Evolutionary conservation across 129 eudicot genomes (phyloP).

Genomic region (Arctium lappa): DNA sequence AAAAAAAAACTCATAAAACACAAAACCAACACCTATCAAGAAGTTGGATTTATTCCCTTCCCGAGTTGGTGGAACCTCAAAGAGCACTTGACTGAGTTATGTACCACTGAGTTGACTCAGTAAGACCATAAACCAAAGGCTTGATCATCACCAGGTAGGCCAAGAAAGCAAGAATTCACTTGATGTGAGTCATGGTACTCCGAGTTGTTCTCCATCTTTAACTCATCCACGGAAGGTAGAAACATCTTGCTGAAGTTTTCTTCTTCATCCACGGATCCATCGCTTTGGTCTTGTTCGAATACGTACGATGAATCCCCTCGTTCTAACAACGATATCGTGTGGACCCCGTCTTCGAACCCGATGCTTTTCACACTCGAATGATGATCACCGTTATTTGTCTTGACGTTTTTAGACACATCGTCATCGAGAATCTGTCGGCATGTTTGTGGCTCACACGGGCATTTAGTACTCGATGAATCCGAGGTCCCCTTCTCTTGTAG

Average conservation of each 20-base stretch:
- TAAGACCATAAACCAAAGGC: slow-evolving; percentile 67
- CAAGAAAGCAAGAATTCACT: slow-evolving; percentile 49
- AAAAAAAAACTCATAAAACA: neutral
- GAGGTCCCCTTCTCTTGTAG: slow-evolving; percentile 40
- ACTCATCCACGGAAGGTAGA: slow-evolving; percentile 8
- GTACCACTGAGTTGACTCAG: slow-evolving; percentile 38
- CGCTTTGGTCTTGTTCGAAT: slow-evolving; percentile 62
- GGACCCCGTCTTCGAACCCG: slow-evolving; percentile 35
- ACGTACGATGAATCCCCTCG: slow-evolving; percentile 55
- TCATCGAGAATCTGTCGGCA: slow-evolving; percentile 29
- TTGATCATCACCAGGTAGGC: slow-evolving; percentile 65
- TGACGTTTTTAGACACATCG: slow-evolving; percentile 23
- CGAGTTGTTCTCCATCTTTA: slow-evolving; percentile 32
- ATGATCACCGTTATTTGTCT: neutral
- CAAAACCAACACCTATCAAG: slow-evolving; percentile 7
- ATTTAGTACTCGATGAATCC: slow-evolving; percentile 25
- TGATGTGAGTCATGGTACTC: slow-evolving; percentile 24
- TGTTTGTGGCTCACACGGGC: slow-evolving; percentile 28
- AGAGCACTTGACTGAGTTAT: slow-evolving; percentile 17
- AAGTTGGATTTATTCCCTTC: slow-evolving; percentile 1
- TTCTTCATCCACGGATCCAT: slow-evolving; percentile 64
- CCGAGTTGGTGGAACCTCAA: slow-evolving; percentile 13
- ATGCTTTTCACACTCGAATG: slow-evolving; percentile 30
- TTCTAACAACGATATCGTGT: slow-evolving; percentile 36
- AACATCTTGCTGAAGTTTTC: slow-evolving; percentile 40